Percentiles rank a stretch among this genome's conserved stretches.
These are phyloP conservation scores for Pichia manshurica DNA, from an alignment of 805 yeast species.

Conservation along the genomic window DNA sequence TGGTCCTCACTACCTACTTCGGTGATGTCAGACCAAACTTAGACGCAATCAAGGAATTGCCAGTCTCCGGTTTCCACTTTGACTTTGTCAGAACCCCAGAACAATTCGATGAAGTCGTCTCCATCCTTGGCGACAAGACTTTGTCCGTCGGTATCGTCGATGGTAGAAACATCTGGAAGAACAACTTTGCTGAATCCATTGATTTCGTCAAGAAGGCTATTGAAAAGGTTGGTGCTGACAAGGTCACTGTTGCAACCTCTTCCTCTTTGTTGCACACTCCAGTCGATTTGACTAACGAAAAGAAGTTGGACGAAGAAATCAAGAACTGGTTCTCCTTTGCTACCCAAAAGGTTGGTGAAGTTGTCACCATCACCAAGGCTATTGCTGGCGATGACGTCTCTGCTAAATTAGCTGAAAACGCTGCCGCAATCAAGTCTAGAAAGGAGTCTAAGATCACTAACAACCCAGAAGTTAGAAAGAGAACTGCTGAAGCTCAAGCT, in stretches of 20 bases:
- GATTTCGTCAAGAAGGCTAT: constrained; percentile 77
- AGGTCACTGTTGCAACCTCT: constrained; percentile 90
- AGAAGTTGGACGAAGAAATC: constrained; percentile 82
- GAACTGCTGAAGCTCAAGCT: constrained; percentile 58
- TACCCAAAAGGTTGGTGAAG: constrained; percentile 90
- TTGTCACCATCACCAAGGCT: constrained; percentile 84
- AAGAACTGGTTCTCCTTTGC: constrained; percentile 99
- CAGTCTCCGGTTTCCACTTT: constrained; percentile 93
- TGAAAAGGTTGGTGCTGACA: constrained; percentile 76
- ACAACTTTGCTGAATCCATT: constrained; percentile 85
- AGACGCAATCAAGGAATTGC: constrained; percentile 78
- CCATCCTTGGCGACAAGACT: constrained; percentile 63
- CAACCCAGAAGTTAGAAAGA: constrained; percentile 82
- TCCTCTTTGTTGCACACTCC: constrained; percentile 98
- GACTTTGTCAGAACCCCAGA: constrained; percentile 96
- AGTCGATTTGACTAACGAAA: constrained; percentile 89
- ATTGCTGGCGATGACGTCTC: constrained; percentile 81
- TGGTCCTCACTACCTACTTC: constrained; percentile 86
- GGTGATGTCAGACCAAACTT: constrained; percentile 98
- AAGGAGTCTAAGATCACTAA: constrained; percentile 82
- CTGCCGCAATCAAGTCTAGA: constrained; percentile 80
- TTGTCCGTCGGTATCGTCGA: constrained; percentile 96
- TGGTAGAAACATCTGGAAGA: constrained; percentile 99
- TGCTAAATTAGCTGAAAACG: constrained; percentile 76
- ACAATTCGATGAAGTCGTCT: constrained; percentile 80